Conservation (phyloP, 202 grass and related monocot species). For the Panicum hallii region DNA sequence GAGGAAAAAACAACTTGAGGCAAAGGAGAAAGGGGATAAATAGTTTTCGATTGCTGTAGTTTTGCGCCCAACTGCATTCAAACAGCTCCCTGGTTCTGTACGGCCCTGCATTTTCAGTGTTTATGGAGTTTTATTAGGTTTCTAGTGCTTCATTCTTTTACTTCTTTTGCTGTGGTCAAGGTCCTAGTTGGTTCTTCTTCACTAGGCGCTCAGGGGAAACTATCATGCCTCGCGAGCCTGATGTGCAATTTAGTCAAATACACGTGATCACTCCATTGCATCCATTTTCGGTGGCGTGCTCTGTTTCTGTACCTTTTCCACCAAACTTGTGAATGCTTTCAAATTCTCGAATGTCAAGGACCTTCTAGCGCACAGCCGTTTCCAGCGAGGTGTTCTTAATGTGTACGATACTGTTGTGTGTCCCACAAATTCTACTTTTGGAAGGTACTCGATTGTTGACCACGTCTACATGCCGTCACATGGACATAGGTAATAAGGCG, state of each 20-base stretch:
- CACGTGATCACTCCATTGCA: neutral
- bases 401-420: neutral
- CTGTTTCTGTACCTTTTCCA: neutral
- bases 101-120: neutral
- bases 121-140: conserved; percentile 31
- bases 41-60: conserved; percentile 2
- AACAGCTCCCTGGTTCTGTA: neutral
- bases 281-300: neutral
- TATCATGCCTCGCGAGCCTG: neutral
- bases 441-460: neutral
- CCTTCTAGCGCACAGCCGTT: conserved; percentile 15
- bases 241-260: neutral
- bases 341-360: neutral
- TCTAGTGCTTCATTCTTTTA: conserved; percentile 13
- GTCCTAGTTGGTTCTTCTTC: neutral
- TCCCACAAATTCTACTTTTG: neutral
- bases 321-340: neutral
- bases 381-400: neutral
- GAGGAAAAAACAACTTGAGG: neutral
- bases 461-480: neutral
- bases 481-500: neutral
- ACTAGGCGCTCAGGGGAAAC: neutral
- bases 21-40: too few relatives aligned
- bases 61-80: conserved; percentile 21
- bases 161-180: neutral